Conservation (phyloP, 2,329 filamentous ascomycete species). For the Oidium heveae region DNA sequence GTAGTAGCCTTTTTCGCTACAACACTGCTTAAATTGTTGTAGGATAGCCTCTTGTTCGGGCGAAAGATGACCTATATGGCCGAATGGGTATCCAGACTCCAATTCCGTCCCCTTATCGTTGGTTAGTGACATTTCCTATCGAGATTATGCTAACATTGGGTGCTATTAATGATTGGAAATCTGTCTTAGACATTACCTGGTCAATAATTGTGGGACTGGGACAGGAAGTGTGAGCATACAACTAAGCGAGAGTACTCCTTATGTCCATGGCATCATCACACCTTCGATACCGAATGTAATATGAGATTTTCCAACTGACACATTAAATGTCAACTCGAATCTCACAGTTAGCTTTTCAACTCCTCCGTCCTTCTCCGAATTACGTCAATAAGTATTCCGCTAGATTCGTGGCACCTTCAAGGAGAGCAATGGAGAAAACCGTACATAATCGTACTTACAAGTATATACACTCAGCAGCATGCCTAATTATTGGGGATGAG, state of each 20-base stretch:
- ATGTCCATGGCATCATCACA: too few species aligned
- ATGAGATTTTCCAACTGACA: too few species aligned
- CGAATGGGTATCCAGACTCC: conserved; percentile 36
- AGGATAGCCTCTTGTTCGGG: conserved; percentile 42
- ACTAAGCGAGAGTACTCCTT: too few species aligned
- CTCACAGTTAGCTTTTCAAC: conserved; percentile 46
- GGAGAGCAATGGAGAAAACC: conserved; percentile 21
- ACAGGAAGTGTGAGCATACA: too few species aligned
- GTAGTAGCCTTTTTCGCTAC: conserved; percentile 39
- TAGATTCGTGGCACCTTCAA: conserved; percentile 2
- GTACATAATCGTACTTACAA: conserved; percentile 30
- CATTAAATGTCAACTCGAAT: conserved; percentile 33
- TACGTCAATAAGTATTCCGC: conserved; percentile 20
- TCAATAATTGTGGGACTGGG: too few species aligned
- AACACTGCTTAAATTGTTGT: conserved; percentile 42
- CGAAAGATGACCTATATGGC: conserved; percentile 60
- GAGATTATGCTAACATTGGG: too few species aligned
- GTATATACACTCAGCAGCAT: conserved; percentile 70
- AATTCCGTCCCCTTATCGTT: conserved; percentile 1
- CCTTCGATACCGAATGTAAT: too few species aligned
- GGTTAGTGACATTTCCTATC: neutral
- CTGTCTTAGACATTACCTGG: too few species aligned
- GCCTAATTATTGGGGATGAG: conserved; percentile 91
- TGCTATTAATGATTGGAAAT: too few species aligned
- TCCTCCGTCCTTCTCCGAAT: conserved; percentile 35